Percentiles rank a stretch among this genome's conserved stretches.
Evolutionary conservation across 805 yeast species (phyloP).

Genomic region (Metschnikowia chrysomelidarum): DNA sequence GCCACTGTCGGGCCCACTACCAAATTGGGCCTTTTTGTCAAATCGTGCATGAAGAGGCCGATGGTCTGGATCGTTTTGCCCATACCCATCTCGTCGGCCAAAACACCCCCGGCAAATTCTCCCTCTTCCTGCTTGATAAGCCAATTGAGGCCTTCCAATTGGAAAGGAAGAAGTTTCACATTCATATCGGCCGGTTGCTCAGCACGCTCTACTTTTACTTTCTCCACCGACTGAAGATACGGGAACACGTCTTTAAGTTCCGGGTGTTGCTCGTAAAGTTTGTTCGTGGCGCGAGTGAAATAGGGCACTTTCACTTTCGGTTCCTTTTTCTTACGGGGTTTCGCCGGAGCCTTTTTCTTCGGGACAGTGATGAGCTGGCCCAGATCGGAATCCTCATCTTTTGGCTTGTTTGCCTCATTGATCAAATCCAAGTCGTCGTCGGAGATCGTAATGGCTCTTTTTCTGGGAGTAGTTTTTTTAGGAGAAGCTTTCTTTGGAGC

Average conservation of each 20-base stretch:
- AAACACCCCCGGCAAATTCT: conserved; percentile 80
- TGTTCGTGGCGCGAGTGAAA: conserved; percentile 65
- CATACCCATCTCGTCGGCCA: conserved; percentile 99
- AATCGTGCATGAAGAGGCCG: conserved; percentile 74
- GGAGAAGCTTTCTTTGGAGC: conserved; percentile 1
- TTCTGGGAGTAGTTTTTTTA: conserved; percentile 18
- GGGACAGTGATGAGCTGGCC: conserved; percentile 16
- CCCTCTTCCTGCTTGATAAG: conserved; percentile 76
- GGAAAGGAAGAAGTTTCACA: conserved; percentile 79
- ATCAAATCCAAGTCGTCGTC: conserved; percentile 26
- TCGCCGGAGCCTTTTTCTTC: conserved; percentile 20
- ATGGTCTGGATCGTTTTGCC: conserved; percentile 98
- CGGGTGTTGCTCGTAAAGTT: conserved; percentile 75
- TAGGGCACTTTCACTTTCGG: conserved; percentile 62
- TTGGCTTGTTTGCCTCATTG: too few species aligned
- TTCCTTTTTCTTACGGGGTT: conserved; percentile 30
- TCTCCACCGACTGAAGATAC: conserved; percentile 48
- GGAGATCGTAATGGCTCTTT: conserved; percentile 26
- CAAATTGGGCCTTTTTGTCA: conserved; percentile 66
- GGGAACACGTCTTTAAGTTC: conserved; percentile 71
- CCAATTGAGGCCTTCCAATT: conserved; percentile 93
- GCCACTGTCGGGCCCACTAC: conserved; percentile 99
- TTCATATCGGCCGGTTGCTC: conserved; percentile 79
- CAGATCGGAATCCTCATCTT: conserved; percentile 7
- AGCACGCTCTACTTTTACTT: conserved; percentile 53